Conservation (phyloP, 768 basidiomycete genomes). For the Mycena latifolia region DNA sequence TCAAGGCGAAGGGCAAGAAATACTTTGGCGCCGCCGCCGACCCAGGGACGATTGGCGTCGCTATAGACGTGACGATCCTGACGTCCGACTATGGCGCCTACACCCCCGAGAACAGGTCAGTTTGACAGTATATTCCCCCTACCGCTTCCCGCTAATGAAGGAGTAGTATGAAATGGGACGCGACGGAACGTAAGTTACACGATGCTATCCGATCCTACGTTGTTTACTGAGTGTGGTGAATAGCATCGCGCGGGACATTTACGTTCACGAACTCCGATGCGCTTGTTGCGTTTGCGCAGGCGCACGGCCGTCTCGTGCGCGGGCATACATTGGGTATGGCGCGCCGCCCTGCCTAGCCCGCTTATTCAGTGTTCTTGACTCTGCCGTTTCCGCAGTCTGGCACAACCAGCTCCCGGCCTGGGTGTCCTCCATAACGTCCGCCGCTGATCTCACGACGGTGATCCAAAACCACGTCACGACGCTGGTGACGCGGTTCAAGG, state of each 20-base stretch:
- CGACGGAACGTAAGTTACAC: conserved; percentile 47
- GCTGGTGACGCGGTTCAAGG: conserved; percentile 53
- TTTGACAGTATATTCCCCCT: background rate
- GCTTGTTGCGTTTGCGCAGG: conserved; percentile 49
- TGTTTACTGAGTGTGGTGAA: too few relatives aligned
- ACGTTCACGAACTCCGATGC: conserved; percentile 45
- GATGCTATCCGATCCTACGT: too few relatives aligned
- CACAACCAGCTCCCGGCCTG: conserved; percentile 57
- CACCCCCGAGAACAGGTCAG: conserved; percentile 11
- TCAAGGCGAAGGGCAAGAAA: conserved; percentile 16
- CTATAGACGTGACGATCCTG: conserved; percentile 10
- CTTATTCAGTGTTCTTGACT: background rate
- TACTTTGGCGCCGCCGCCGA: conserved; percentile 11
- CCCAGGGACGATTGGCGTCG: conserved; percentile 1
- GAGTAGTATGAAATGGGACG: conserved; percentile 42
- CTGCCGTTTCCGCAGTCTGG: conserved; percentile 46
- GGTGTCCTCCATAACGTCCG: conserved; percentile 46
- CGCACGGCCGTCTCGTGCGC: conserved; percentile 51
- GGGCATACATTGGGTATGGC: conserved; percentile 34
- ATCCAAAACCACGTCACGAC: conserved; percentile 50
- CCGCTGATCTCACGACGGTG: conserved; percentile 45
- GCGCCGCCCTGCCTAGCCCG: too few relatives aligned
- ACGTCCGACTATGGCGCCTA: conserved; percentile 11
- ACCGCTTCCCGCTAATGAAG: background rate
- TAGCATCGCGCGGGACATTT: conserved; percentile 40